Evolutionary conservation across 2,329 filamentous ascomycete genomes (phyloP).

Genomic region (Nigrograna mackinnonii): DNA sequence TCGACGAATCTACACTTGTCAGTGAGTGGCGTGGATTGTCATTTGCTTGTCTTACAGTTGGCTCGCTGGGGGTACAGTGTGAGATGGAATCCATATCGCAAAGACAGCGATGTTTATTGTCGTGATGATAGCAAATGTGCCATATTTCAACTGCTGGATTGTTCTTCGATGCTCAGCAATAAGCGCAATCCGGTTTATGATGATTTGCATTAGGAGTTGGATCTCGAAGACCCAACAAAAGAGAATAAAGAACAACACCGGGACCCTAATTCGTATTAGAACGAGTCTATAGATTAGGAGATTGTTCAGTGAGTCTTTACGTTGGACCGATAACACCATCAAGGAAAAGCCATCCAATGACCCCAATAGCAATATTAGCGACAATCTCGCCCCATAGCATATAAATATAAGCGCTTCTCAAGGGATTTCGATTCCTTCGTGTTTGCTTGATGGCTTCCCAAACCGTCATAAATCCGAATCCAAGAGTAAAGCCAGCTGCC

Average conservation of each 20-base stretch:
- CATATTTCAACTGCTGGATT: constrained; percentile 51
- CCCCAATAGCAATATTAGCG: constrained; percentile 30
- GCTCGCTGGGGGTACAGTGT: constrained; percentile 29
- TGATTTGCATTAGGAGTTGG: constrained; percentile 59
- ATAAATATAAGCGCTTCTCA: constrained; percentile 37
- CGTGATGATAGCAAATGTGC: constrained; percentile 49
- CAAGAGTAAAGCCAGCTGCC: constrained; percentile 39
- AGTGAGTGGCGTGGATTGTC: no score
- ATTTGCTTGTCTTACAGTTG: constrained; percentile 3
- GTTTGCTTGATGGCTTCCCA: constrained; percentile 41
- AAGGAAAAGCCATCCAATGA: constrained; percentile 36
- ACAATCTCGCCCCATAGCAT: constrained; percentile 40
- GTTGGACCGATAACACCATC: constrained; percentile 30
- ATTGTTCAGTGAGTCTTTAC: constrained; percentile 11
- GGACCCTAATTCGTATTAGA: constrained; percentile 17
- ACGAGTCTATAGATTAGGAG: background rate
- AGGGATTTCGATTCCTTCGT: constrained; percentile 35
- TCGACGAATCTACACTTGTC: constrained; percentile 43
- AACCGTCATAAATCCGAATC: constrained; percentile 36
- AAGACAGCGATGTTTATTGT: constrained; percentile 59
- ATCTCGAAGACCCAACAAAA: constrained; percentile 42
- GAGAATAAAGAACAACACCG: constrained; percentile 36
- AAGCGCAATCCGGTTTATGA: constrained; percentile 58
- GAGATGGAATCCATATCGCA: constrained; percentile 57
- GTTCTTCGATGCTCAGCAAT: constrained; percentile 48